phyloP scores from a whole-genome alignment of 148 eudicot genomes.

The Chenopodium album region DNA sequence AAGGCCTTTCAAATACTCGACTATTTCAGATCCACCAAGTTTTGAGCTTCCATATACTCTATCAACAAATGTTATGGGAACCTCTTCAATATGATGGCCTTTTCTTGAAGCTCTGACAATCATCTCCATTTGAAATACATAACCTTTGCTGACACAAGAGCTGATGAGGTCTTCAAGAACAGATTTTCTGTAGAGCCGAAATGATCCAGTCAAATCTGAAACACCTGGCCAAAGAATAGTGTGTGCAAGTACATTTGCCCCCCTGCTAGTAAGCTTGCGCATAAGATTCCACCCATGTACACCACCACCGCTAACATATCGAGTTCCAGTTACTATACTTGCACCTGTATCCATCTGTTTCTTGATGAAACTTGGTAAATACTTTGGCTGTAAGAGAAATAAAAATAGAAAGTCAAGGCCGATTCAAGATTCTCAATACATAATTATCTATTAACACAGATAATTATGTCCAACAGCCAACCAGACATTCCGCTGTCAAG shows the following conservation, averaged over 20 bases:
- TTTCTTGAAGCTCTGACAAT: slow-evolving; percentile 93
- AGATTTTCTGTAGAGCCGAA: slow-evolving; percentile 81
- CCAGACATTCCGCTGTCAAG: slow-evolving; percentile 1
- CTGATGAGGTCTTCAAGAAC: slow-evolving; percentile 90
- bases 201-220: slow-evolving; percentile 98
- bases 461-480: not conserved
- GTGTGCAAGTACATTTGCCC: slow-evolving; percentile 96
- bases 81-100: slow-evolving; percentile 92
- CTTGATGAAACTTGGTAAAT: slow-evolving; percentile 87
- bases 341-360: slow-evolving; percentile 93
- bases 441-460: not conserved
- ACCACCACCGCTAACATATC: slow-evolving; percentile 92
- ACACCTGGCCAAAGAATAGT: slow-evolving; percentile 99
- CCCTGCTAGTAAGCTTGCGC: slow-evolving; percentile 98
- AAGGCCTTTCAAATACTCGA: slow-evolving; percentile 82
- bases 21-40: slow-evolving; percentile 93
- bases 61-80: slow-evolving; percentile 93
- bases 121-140: slow-evolving; percentile 98
- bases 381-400: slow-evolving; percentile 75
- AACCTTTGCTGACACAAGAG: slow-evolving; percentile 85
- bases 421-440: slow-evolving; percentile 2
- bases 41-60: slow-evolving; percentile 96
- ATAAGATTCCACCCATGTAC: slow-evolving; percentile 97
- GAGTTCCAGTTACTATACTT: slow-evolving; percentile 90
- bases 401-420: not conserved